Conservation (phyloP, 495 filamentous ascomycete genomes). For the Lasiosphaeria hispida region DNA sequence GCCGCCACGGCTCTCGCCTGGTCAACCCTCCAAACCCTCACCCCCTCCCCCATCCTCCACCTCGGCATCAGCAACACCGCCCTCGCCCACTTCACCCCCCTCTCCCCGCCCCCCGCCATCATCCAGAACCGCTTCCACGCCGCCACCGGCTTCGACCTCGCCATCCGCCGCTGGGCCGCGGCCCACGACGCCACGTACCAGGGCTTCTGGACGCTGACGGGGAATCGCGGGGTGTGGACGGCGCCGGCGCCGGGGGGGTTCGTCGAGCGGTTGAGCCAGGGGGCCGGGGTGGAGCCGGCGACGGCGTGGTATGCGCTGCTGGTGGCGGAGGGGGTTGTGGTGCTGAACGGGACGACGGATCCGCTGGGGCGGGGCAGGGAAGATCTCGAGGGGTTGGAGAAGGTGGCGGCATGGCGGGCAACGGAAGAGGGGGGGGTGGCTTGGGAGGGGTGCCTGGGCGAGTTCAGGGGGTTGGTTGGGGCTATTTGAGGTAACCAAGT, state of each 20-base stretch:
- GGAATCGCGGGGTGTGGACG: constrained; percentile 58
- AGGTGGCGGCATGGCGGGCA: constrained; percentile 48
- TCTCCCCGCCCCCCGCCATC: constrained; percentile 46
- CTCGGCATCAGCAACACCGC: constrained; percentile 73
- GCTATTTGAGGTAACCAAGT: too few relatives aligned
- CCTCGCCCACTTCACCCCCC: constrained; percentile 46
- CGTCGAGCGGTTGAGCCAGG: constrained; percentile 52
- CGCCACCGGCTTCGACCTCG: constrained; percentile 56
- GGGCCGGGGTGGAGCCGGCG: constrained; percentile 44
- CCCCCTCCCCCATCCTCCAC: constrained; percentile 58
- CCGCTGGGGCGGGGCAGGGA: constrained; percentile 56
- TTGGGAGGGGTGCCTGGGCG: constrained; percentile 40
- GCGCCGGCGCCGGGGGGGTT: constrained; percentile 33
- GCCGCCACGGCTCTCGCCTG: constrained; percentile 63
- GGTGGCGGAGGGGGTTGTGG: constrained; percentile 52
- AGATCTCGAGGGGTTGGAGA: constrained; percentile 58
- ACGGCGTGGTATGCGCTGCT: constrained; percentile 68
- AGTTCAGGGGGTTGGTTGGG: constrained; percentile 8
- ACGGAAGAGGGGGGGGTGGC: constrained; percentile 35
- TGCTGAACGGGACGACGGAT: constrained; percentile 71
- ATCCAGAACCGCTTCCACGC: constrained; percentile 78
- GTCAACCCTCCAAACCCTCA: constrained; percentile 60
- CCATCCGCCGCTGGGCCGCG: constrained; percentile 60
- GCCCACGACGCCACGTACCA: constrained; percentile 64
- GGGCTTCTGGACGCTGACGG: constrained; percentile 77